These are phyloP conservation scores for Akanthomyces uredinophilus DNA, from an alignment of 2,329 filamentous ascomycete genomes.

Conservation along the genomic window DNA sequence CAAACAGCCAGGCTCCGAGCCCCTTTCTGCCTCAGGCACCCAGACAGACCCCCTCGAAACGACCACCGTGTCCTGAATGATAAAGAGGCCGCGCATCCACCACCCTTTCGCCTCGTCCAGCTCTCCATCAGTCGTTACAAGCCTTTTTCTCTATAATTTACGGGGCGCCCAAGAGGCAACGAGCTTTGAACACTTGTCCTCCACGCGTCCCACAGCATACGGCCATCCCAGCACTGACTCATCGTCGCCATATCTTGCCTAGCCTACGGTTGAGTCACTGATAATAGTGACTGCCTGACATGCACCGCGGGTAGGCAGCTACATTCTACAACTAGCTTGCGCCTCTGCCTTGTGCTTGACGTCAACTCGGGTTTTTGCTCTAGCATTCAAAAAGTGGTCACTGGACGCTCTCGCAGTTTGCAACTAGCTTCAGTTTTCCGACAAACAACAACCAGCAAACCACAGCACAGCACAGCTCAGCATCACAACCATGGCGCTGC, in stretches of 20 bases:
- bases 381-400: background rate
- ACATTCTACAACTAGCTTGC: background rate
- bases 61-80: conserved; percentile 28
- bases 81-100: conserved; percentile 29
- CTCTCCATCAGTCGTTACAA: background rate
- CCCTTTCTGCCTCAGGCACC: conserved; percentile 28
- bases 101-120: conserved; percentile 15
- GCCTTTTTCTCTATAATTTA: background rate
- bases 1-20: background rate
- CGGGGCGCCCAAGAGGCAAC: conserved; percentile 13
- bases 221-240: conserved; percentile 19
- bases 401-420: background rate
- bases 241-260: conserved; percentile 15
- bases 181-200: conserved; percentile 26
- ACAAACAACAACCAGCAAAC: conserved; percentile 5
- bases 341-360: conserved; percentile 20
- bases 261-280: conserved; percentile 12
- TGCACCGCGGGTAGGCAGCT: conserved; percentile 13
- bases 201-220: conserved; percentile 9
- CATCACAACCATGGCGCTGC: conserved; percentile 9
- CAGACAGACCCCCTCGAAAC: conserved; percentile 4
- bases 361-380: conserved; percentile 10
- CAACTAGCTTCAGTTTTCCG: background rate
- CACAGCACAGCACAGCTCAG: conserved; percentile 17
- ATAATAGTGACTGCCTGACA: conserved; percentile 14